These are phyloP conservation scores for Dissophora globulifera DNA, from an alignment of 192 early-diverging fungal genomes.

Conservation along the genomic window DNA sequence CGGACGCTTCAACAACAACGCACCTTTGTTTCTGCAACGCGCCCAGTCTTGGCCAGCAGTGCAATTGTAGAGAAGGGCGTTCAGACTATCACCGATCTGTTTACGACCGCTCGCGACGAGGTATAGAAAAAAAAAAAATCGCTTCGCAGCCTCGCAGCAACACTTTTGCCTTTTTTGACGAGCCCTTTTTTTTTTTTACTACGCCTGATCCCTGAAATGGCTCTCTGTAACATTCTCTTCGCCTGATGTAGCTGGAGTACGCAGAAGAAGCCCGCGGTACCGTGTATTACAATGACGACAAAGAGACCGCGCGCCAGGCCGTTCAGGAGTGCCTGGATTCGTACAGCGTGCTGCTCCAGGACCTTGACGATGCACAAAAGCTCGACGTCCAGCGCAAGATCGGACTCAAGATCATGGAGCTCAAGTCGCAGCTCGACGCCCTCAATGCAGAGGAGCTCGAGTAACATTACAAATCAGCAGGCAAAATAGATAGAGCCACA, in stretches of 20 bases:
- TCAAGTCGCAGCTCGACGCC: conserved; percentile 49
- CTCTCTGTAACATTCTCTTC: too few species aligned
- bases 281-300: conserved; percentile 55
- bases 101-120: conserved; percentile 49
- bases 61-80: conserved; percentile 41
- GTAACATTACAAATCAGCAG: too few species aligned
- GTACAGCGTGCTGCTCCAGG: conserved; percentile 35
- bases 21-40: conserved; percentile 13
- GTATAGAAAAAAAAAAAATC: neutral
- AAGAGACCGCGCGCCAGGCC: conserved; percentile 47
- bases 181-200: neutral
- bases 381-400: conserved; percentile 53
- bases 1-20: conserved; percentile 4
- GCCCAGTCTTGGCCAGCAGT: neutral
- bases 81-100: conserved; percentile 41
- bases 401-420: conserved; percentile 54
- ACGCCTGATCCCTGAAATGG: too few species aligned
- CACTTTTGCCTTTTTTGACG: too few species aligned
- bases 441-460: conserved; percentile 47
- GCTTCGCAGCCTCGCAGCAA: too few species aligned
- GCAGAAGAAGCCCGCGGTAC: conserved; percentile 58
- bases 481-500: too few species aligned
- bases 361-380: conserved; percentile 36
- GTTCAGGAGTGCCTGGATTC: conserved; percentile 42
- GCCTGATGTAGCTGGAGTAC: conserved; percentile 39